A percentile compares a stretch with the other conserved stretches of the same genome.
These are phyloP conservation scores for Wolfiporia cocos DNA, from an alignment of 1,284 basidiomycete species.

Conservation along the genomic window DNA sequence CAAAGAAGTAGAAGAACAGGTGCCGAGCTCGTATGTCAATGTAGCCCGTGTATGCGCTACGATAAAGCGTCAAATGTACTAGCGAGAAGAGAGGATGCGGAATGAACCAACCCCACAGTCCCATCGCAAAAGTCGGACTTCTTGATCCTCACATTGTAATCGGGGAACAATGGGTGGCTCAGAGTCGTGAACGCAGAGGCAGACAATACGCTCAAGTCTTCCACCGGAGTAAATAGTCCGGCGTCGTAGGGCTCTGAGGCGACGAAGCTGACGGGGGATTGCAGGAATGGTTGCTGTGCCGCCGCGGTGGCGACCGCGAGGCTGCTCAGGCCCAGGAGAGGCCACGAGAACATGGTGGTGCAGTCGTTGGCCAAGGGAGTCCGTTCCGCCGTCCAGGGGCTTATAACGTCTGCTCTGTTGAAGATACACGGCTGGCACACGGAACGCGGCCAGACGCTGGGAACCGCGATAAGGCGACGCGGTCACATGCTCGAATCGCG, in stretches of 20 bases:
- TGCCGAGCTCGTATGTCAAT: conserved; percentile 67
- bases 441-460: too few species aligned
- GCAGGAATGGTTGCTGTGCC: conserved; percentile 4
- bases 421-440: background rate
- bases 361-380: too few species aligned
- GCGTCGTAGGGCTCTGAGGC: conserved; percentile 22
- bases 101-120: conserved; percentile 15
- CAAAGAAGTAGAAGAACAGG: conserved; percentile 79
- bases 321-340: conserved; percentile 1
- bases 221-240: conserved; percentile 35
- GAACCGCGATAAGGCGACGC: too few species aligned
- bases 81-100: background rate
- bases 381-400: too few species aligned
- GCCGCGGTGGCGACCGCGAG: background rate
- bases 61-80: background rate
- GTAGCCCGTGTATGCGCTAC: conserved; percentile 38
- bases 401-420: background rate
- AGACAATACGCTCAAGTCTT: conserved; percentile 36
- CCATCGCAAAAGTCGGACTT: conserved; percentile 28
- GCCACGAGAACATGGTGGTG: conserved; percentile 3
- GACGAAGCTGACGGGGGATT: background rate
- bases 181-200: conserved; percentile 37
- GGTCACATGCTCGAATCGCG: too few species aligned
- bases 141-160: conserved; percentile 44
- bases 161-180: conserved; percentile 45